Evolutionary conservation across 2,329 filamentous ascomycete species (phyloP).

Genomic region (Fusarium succisae): DNA sequence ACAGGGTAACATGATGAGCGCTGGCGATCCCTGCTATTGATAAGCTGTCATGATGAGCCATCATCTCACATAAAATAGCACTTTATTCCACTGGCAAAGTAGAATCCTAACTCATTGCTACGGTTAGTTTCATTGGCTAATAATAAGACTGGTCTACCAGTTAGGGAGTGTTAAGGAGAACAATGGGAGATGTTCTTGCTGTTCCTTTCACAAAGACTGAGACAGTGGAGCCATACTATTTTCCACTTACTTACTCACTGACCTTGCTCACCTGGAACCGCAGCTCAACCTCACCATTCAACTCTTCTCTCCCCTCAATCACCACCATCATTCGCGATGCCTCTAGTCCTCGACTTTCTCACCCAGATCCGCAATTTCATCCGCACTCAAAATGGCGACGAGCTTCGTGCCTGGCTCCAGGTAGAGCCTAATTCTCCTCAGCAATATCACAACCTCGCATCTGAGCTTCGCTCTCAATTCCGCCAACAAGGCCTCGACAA

Average conservation of each 20-base stretch:
- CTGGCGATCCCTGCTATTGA: too few species aligned
- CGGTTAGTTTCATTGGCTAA: not conserved
- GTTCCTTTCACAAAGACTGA: not conserved
- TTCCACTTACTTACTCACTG: not conserved
- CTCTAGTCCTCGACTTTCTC: constrained; percentile 75
- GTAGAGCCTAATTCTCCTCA: constrained; percentile 77
- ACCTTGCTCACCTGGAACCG: not conserved
- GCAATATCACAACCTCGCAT: constrained; percentile 73
- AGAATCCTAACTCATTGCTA: too few species aligned
- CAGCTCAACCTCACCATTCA: constrained; percentile 9
- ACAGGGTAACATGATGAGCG: not conserved
- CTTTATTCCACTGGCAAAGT: not conserved
- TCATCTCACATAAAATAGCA: not conserved
- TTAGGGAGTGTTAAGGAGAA: not conserved
- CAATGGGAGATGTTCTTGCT: not conserved
- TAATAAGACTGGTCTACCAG: not conserved
- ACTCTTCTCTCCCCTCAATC: not conserved
- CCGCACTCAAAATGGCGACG: constrained; percentile 68
- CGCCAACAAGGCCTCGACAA: constrained; percentile 63
- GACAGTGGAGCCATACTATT: constrained; percentile 35
- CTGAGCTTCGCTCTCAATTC: constrained; percentile 71
- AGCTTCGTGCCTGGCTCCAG: constrained; percentile 75
- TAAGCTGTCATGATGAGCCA: not conserved
- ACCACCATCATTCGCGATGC: constrained; percentile 54
- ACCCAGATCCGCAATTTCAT: constrained; percentile 66